Evolutionary conservation across 495 filamentous ascomycete species (phyloP), one percentile per base, ranked within the genome.

Genomic region (Aspergillus nanangensis): DNA sequence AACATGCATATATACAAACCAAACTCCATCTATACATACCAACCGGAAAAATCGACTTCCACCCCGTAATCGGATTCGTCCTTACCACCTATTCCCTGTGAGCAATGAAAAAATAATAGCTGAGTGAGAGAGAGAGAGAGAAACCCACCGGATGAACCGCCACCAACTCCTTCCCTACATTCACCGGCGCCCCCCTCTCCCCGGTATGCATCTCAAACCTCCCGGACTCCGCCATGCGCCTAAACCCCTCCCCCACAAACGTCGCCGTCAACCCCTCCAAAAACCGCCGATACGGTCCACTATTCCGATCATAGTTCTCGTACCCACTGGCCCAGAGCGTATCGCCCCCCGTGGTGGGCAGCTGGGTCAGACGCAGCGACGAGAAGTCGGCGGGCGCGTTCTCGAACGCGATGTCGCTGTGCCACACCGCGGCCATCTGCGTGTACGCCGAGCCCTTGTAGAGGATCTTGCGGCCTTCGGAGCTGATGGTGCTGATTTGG

Each of bases 41-140:
- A 14, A 81, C 69, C 1, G 75, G 74, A 53, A 84, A 90, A n/a
- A 91, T 65, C n/a, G 60, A 69, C 65, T 86, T 87, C 85, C 86
- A 89, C 11, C 86, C 85, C 0, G 86, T 88, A 2, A 88, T 78
- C 0, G 86, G 84, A 60, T 89, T 86, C 19, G 85, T 88, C 21
- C 86, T 78, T 13, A 88, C 66, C 10, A 87, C 47, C 49, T 52
- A 21, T 29, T n/a, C n/a, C n/a, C n/a, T n/a, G n/a, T n/a, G n/a
- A 39, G 37, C 20, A 36, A 19, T 29, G 22, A 18, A 38, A 37
- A 13, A 18, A 11, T 48, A n/a, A n/a, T n/a, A n/a, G n/a, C n/a
- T n/a, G n/a, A n/a, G n/a, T n/a, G n/a, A n/a, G n/a, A n/a, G n/a
- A n/a, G n/a, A 29, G 11, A 7, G 11, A 11, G 25, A 11, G 5